Conservation (phyloP, 129 eudicot genomes). For the Arctium minus region DNA sequence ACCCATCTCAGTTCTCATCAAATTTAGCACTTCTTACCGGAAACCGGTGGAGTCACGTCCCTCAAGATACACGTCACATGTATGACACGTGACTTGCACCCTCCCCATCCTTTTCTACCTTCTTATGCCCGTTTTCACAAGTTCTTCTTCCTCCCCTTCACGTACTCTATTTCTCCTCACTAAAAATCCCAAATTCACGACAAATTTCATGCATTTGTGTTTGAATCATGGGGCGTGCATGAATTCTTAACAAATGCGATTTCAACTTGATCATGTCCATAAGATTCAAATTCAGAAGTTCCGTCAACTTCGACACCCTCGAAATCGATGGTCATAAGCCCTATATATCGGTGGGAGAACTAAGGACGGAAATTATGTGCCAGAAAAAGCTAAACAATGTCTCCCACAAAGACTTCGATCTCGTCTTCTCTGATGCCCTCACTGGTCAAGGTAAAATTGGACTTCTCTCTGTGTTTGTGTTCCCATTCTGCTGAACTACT, state of each 20-base stretch:
- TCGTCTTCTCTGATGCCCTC: conserved; percentile 47
- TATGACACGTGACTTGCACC: neutral
- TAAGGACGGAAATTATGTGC: conserved; percentile 30
- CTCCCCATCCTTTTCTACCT: neutral
- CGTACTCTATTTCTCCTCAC: neutral
- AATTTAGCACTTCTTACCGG: too few relatives aligned
- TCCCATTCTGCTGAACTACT: neutral
- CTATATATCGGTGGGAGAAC: conserved; percentile 42
- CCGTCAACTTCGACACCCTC: conserved; percentile 39
- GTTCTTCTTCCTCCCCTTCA: neutral
- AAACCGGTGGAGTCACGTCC: neutral
- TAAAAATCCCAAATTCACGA: neutral
- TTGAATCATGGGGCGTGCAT: neutral
- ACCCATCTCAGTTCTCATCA: too few relatives aligned
- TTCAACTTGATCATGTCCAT: conserved; percentile 32
- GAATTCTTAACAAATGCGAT: neutral
- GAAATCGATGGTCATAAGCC: conserved; percentile 30
- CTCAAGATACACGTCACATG: neutral
- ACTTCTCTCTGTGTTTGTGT: neutral
- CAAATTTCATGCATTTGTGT: neutral
- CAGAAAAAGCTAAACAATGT: conserved; percentile 27
- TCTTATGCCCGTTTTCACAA: neutral
- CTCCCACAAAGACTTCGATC: conserved; percentile 42
- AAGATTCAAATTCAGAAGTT: conserved; percentile 53
- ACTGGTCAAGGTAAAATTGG: conserved; percentile 37